A percentile compares a stretch with the other conserved stretches of the same genome.
Evolutionary conservation across 1,284 basidiomycete genomes (phyloP).

Genomic region (Trichosporon inkin): DNA sequence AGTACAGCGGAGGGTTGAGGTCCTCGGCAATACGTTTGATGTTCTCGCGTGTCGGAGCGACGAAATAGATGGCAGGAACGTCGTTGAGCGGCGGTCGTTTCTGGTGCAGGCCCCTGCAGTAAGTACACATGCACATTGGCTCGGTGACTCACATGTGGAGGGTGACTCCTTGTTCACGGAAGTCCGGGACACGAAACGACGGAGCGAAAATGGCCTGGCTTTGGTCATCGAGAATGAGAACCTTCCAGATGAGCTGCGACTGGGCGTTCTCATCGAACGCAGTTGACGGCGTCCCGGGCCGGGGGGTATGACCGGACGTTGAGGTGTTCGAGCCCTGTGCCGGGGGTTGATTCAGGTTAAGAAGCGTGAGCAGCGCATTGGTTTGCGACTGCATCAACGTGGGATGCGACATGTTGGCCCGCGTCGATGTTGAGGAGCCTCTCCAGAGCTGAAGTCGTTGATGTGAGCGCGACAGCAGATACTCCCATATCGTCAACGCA

Average conservation of each 20-base stretch:
- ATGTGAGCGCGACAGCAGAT: background rate
- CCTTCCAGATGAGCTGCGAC: conserved; percentile 91
- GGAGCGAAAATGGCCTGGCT: conserved; percentile 97
- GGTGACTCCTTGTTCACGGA: conserved; percentile 93
- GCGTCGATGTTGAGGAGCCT: background rate
- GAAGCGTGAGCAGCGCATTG: conserved; percentile 52
- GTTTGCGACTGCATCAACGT: conserved; percentile 54
- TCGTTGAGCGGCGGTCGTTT: conserved; percentile 84
- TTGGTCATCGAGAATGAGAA: conserved; percentile 88
- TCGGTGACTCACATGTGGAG: conserved; percentile 77
- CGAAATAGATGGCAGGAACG: conserved; percentile 96
- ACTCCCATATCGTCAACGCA: background rate
- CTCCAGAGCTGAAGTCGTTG: background rate
- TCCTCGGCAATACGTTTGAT: conserved; percentile 80
- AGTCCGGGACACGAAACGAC: conserved; percentile 88
- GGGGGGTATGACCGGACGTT: conserved; percentile 33
- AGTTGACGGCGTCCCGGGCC: conserved; percentile 37
- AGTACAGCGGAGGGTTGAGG: conserved; percentile 81
- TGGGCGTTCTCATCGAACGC: conserved; percentile 45
- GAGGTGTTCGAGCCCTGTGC: conserved; percentile 13
- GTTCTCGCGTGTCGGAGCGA: conserved; percentile 82
- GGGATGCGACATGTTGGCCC: conserved; percentile 36
- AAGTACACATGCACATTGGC: background rate
- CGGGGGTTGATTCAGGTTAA: conserved; percentile 52
- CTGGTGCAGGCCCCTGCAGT: conserved; percentile 77